Conservation (phyloP, 139 green algal species). For the Spirogloea muscicola region DNA sequence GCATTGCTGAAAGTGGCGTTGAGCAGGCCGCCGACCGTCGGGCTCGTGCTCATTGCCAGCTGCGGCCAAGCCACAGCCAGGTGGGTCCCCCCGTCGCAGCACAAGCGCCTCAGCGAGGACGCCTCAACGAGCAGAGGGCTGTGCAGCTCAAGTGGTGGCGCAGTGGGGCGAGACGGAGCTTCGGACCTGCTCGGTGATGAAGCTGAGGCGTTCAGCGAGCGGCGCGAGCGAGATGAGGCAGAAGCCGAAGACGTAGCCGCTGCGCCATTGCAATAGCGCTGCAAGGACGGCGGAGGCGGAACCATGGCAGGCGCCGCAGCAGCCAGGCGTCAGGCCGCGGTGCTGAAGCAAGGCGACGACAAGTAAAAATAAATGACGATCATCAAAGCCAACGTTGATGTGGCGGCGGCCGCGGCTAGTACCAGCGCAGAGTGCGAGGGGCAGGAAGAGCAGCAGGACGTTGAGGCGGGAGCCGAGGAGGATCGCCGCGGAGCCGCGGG, state of each 20-base stretch:
- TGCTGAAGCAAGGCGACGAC: no score
- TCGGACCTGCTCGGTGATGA: slow-evolving; percentile 46
- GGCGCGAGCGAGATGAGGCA: slow-evolving; percentile 25
- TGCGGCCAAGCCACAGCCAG: no score
- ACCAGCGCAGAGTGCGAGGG: slow-evolving; percentile 34
- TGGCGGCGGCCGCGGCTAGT: no score
- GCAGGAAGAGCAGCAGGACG: slow-evolving; percentile 35
- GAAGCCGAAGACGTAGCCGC: slow-evolving; percentile 23
- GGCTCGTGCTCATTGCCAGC: slow-evolving; percentile 20
- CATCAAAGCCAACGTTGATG: no score
- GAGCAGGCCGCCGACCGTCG: slow-evolving; percentile 46
- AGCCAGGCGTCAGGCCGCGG: no score
- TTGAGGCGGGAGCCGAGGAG: slow-evolving; percentile 38
- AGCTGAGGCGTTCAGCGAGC: slow-evolving; percentile 49
- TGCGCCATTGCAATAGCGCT: not conserved
- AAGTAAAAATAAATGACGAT: no score
- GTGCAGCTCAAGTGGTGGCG: no score
- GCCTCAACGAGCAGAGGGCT: no score
- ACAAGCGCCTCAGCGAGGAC: no score
- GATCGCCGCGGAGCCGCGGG: slow-evolving; percentile 1
- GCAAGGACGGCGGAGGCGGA: slow-evolving; percentile 35
- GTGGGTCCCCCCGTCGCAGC: no score
- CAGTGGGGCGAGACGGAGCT: no score
- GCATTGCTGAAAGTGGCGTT: slow-evolving; percentile 93
- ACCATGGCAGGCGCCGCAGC: no score